These are phyloP conservation scores for Chimonanthus salicifolius DNA, from an alignment of 164 flowering plant species.

Conservation along the genomic window DNA sequence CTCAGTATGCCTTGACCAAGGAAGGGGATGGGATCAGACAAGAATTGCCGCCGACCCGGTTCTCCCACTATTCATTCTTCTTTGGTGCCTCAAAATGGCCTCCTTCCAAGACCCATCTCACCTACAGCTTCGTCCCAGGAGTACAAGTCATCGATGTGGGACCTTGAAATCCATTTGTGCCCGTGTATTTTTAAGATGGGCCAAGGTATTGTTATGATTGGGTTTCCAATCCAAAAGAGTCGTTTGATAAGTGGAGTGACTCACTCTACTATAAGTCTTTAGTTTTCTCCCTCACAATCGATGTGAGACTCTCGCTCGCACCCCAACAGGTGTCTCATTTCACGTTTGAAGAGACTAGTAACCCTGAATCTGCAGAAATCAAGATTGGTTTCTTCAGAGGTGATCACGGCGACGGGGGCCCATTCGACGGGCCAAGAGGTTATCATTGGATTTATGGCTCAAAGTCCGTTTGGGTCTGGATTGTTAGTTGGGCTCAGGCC, in stretches of 20 bases:
- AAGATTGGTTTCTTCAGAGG: constrained; percentile 9
- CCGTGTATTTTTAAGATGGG: constrained; percentile 54
- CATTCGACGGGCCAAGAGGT: constrained; percentile 23
- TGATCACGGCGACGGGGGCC: constrained; percentile 16
- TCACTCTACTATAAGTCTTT: too few relatives aligned
- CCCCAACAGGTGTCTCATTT: constrained; percentile 30
- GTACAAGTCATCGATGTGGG: constrained; percentile 21
- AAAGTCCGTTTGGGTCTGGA: too few relatives aligned
- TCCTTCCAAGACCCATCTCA: constrained; percentile 18
- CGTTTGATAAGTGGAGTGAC: too few relatives aligned
- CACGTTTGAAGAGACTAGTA: constrained; percentile 33
- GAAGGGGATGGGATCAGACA: constrained; percentile 14
- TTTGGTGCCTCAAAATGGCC: constrained; percentile 57
- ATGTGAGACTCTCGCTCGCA: too few relatives aligned
- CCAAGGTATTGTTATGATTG: constrained; percentile 13
- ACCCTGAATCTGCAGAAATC: constrained; percentile 28
- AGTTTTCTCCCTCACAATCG: too few relatives aligned
- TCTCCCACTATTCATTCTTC: constrained; percentile 57
- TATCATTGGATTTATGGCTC: too few relatives aligned
- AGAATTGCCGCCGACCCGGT: not conserved
- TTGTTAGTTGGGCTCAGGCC: too few relatives aligned
- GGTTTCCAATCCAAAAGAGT: too few relatives aligned
- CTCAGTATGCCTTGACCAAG: constrained; percentile 36
- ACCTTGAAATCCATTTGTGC: constrained; percentile 32
- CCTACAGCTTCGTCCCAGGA: constrained; percentile 47